These are phyloP conservation scores for Stachybotrys chartarum DNA, from an alignment of 2,329 filamentous ascomycete genomes.

Conservation along the genomic window DNA sequence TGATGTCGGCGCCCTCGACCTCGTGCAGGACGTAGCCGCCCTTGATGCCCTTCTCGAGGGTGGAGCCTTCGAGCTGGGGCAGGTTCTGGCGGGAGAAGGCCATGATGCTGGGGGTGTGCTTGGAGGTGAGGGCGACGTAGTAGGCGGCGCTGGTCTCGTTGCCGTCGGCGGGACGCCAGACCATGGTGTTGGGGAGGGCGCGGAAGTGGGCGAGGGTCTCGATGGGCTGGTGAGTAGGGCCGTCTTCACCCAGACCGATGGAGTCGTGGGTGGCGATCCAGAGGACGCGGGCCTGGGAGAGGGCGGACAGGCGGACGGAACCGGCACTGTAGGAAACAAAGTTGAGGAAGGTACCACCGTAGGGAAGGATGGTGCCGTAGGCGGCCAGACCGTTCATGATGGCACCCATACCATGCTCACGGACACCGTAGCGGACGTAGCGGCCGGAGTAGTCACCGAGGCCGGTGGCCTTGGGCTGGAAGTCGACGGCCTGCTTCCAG, in stretches of 20 bases:
- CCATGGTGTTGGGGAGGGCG: slow-evolving; percentile 97
- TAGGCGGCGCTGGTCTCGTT: slow-evolving; percentile 98
- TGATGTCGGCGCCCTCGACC: slow-evolving; percentile 75
- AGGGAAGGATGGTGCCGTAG: slow-evolving; percentile 92
- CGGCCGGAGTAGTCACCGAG: slow-evolving; percentile 88
- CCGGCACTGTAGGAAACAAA: slow-evolving; percentile 98
- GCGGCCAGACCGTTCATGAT: slow-evolving; percentile 93
- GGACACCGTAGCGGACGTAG: slow-evolving; percentile 88
- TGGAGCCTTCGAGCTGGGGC: slow-evolving; percentile 91
- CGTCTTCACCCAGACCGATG: slow-evolving; percentile 97
- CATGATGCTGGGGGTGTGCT: slow-evolving; percentile 85
- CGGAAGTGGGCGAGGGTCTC: slow-evolving; percentile 98
- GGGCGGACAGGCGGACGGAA: slow-evolving; percentile 85
- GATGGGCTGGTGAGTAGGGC: slow-evolving; percentile 97
- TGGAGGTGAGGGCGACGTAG: slow-evolving; percentile 87
- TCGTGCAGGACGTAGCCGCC: slow-evolving; percentile 91
- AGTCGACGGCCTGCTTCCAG: slow-evolving; percentile 95
- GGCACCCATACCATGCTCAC: slow-evolving; percentile 86
- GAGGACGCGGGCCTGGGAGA: slow-evolving; percentile 86
- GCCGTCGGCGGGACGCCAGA: slow-evolving; percentile 96
- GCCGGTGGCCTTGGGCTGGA: slow-evolving; percentile 81
- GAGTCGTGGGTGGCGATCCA: slow-evolving; percentile 98
- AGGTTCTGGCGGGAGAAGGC: slow-evolving; percentile 97
- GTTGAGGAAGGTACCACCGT: slow-evolving; percentile 96
- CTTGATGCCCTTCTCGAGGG: slow-evolving; percentile 83